phyloP scores from a whole-genome alignment of 768 basidiomycete species.

The Suillus fuscotomentosus region DNA sequence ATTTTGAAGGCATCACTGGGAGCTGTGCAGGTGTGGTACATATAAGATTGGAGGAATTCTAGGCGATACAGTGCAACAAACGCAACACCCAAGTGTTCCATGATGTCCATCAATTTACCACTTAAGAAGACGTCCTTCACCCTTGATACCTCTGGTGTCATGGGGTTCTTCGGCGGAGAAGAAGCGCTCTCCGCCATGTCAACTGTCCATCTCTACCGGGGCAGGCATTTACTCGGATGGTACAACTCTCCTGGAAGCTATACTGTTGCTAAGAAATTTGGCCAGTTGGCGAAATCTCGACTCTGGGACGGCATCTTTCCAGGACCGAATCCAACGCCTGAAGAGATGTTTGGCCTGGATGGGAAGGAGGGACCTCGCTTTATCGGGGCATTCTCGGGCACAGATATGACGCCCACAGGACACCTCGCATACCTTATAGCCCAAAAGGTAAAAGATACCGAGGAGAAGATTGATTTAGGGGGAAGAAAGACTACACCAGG shows the following conservation, averaged over 20 bases:
- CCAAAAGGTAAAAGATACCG: slow-evolving; percentile 9
- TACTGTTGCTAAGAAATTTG: slow-evolving; percentile 32
- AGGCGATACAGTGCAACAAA: not conserved
- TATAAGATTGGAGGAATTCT: not conserved
- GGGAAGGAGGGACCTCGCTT: slow-evolving; percentile 28
- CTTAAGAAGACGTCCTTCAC: slow-evolving; percentile 12
- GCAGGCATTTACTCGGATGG: slow-evolving; percentile 34
- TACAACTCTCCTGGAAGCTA: slow-evolving; percentile 39
- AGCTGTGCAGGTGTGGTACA: not conserved
- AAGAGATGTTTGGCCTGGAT: slow-evolving; percentile 27
- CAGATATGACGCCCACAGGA: slow-evolving; percentile 26
- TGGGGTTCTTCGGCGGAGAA: slow-evolving; percentile 37
- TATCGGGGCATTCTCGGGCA: slow-evolving; percentile 26
- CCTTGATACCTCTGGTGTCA: slow-evolving; percentile 32
- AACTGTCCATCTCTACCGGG: slow-evolving; percentile 30
- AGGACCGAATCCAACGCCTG: slow-evolving; percentile 26
- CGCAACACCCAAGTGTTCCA: not conserved
- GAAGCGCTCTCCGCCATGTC: slow-evolving; percentile 38
- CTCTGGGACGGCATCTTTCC: slow-evolving; percentile 34
- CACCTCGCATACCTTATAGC: slow-evolving; percentile 30
- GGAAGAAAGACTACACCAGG: slow-evolving; percentile 20
- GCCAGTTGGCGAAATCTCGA: slow-evolving; percentile 25
- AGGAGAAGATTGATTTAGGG: not conserved
- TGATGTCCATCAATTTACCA: slow-evolving; percentile 5
- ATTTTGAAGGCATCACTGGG: too few species aligned